Percentiles rank a stretch among this genome's conserved stretches.
phyloP scores from a whole-genome alignment of 495 filamentous ascomycete genomes.

The Hypoxylon cercidicola region DNA sequence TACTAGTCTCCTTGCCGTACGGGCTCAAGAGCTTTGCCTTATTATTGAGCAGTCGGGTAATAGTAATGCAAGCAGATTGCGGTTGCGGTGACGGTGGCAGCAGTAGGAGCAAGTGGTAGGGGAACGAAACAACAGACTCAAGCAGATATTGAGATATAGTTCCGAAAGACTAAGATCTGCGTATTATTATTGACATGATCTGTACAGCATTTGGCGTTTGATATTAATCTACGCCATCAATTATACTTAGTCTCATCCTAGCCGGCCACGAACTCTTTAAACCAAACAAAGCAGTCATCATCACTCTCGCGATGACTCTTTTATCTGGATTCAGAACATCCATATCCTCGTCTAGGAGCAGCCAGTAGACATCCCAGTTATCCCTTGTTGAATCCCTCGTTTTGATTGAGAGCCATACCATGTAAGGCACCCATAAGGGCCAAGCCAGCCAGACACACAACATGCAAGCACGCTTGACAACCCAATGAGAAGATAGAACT shows the following conservation, averaged over 20 bases:
- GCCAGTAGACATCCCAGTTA: constrained; percentile 16
- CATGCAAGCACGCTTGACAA: constrained; percentile 18
- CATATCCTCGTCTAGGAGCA: constrained; percentile 24
- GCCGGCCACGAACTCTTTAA: constrained; percentile 42
- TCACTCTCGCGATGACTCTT: constrained; percentile 19
- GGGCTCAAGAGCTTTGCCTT: no score
- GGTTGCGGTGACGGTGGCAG: no score
- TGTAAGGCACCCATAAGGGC: constrained; percentile 27
- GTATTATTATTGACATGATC: no score
- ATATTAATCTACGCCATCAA: constrained; percentile 4
- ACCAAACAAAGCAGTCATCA: constrained; percentile 35
- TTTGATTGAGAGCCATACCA: constrained; percentile 38
- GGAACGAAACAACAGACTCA: no score
- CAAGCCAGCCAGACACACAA: constrained; percentile 10
- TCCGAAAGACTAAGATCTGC: no score
- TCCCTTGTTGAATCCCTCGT: constrained; percentile 2
- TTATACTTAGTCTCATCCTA: constrained; percentile 29
- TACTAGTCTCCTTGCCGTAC: no score
- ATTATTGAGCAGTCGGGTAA: no score
- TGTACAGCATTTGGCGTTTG: no score
- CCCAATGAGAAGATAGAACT: constrained; percentile 23
- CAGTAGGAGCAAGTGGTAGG: no score
- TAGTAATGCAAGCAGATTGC: no score
- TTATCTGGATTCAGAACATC: constrained; percentile 25
- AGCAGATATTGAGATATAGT: no score